Percentiles rank a stretch among this genome's conserved stretches.
These are phyloP conservation scores for Nitzschia putrida DNA, from an alignment of 108 stramenopile genomes.

Conservation along the genomic window DNA sequence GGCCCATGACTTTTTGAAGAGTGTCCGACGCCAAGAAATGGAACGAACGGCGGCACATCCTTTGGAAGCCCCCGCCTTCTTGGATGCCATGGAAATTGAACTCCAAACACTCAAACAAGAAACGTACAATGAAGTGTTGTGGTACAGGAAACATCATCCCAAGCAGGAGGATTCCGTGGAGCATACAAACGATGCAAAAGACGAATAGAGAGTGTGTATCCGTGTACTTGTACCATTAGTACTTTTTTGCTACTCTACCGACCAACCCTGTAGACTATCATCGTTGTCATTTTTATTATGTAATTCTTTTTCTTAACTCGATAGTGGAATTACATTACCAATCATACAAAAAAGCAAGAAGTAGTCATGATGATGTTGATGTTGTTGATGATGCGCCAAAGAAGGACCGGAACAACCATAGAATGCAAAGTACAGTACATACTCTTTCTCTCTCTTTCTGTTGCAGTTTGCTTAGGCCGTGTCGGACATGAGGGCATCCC, in stretches of 20 bases:
- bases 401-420: not conserved
- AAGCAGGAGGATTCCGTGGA: not conserved
- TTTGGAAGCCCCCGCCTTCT: conserved; percentile 68
- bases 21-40: conserved; percentile 69
- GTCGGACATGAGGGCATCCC: conserved; percentile 39
- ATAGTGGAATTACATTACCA: not conserved
- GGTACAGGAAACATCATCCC: conserved; percentile 55
- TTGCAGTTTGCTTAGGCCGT: too few species aligned
- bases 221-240: too few species aligned
- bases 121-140: conserved; percentile 76
- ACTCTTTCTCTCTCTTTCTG: too few species aligned
- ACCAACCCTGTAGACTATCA: not conserved
- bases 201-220: not conserved
- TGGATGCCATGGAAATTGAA: conserved; percentile 68
- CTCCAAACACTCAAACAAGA: conserved; percentile 66
- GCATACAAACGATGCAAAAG: not conserved
- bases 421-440: not conserved
- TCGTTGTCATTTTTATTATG: not conserved
- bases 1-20: conserved; percentile 85
- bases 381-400: too few species aligned
- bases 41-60: conserved; percentile 48
- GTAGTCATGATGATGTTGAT: too few species aligned
- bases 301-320: not conserved
- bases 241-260: too few species aligned
- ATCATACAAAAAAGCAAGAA: conserved; percentile 1